Conservation (phyloP, 192 early-diverging fungal species). For the Dimargaris xerosporica region DNA sequence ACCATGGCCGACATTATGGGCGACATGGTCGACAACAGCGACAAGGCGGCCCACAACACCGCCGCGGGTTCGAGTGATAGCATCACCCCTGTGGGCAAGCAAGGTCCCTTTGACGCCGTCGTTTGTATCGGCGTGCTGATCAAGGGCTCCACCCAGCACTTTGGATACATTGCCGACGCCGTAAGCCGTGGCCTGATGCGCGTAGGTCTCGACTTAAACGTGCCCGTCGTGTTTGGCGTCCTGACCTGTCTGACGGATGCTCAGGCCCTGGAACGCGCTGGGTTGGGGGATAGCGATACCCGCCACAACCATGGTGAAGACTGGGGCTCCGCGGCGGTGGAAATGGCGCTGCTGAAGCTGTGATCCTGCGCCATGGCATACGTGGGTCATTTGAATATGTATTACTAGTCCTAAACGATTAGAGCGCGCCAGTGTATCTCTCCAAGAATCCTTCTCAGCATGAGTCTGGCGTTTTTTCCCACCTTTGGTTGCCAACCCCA, state of each 20-base stretch:
- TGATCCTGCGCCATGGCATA: slow-evolving; percentile 12
- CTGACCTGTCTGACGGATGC: slow-evolving; percentile 88
- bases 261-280: slow-evolving; percentile 78
- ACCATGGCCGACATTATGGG: slow-evolving; percentile 24
- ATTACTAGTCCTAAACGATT: no score
- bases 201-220: slow-evolving; percentile 75
- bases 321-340: slow-evolving; percentile 92
- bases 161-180: slow-evolving; percentile 98
- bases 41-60: slow-evolving; percentile 10
- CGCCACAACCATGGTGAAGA: slow-evolving; percentile 94
- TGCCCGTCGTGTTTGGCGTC: slow-evolving; percentile 92
- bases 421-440: no score
- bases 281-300: slow-evolving; percentile 29
- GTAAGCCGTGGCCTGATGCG: slow-evolving; percentile 85
- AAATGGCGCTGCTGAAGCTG: slow-evolving; percentile 68
- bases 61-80: slow-evolving; percentile 5
- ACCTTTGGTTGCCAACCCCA: no score
- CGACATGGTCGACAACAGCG: slow-evolving; percentile 11
- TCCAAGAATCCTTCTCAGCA: no score
- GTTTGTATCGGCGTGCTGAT: slow-evolving; percentile 96
- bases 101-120: slow-evolving; percentile 64
- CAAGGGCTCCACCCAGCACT: slow-evolving; percentile 98
- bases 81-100: slow-evolving; percentile 8
- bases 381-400: no score
- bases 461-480: no score